These are phyloP conservation scores for Corylus heterophylla DNA, from an alignment of 306 rosid genomes.

Conservation along the genomic window DNA sequence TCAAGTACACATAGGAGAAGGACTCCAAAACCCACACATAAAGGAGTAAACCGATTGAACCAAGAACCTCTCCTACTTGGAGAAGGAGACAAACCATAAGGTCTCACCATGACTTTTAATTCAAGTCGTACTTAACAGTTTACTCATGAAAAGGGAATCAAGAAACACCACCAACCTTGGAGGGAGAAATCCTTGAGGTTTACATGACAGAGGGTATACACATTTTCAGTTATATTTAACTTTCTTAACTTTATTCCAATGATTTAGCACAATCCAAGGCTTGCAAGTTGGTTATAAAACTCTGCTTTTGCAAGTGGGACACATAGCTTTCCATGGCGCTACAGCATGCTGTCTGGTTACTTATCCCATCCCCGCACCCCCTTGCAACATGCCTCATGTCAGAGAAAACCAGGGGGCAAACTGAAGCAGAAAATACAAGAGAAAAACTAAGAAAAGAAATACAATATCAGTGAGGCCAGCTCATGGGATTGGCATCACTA, in stretches of 20 bases:
- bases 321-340: constrained; percentile 80
- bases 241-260: constrained; percentile 65
- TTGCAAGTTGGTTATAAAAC: constrained; percentile 91
- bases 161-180: constrained; percentile 68
- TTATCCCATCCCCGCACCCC: constrained; percentile 68
- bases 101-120: too few species aligned
- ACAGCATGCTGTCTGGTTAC: constrained; percentile 75
- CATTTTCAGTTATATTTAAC: constrained; percentile 61
- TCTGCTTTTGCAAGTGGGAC: constrained; percentile 94
- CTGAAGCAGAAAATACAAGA: constrained; percentile 40
- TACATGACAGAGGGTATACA: constrained; percentile 77
- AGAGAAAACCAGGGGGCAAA: constrained; percentile 83
- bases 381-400: constrained; percentile 55
- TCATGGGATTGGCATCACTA: constrained; percentile 23
- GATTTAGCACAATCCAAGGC: constrained; percentile 89
- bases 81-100: too few species aligned
- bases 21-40: too few species aligned
- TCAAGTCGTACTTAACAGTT: too few species aligned
- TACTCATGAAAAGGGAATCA: constrained; percentile 9
- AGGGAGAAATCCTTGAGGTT: constrained; percentile 94
- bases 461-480: constrained; percentile 13
- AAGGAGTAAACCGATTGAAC: too few species aligned
- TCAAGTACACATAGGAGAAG: too few species aligned
- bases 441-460: constrained; percentile 21
- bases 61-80: too few species aligned